Evolutionary conservation across 257 asterid genomes (phyloP).

Genomic region (Penstemon newberryi): DNA sequence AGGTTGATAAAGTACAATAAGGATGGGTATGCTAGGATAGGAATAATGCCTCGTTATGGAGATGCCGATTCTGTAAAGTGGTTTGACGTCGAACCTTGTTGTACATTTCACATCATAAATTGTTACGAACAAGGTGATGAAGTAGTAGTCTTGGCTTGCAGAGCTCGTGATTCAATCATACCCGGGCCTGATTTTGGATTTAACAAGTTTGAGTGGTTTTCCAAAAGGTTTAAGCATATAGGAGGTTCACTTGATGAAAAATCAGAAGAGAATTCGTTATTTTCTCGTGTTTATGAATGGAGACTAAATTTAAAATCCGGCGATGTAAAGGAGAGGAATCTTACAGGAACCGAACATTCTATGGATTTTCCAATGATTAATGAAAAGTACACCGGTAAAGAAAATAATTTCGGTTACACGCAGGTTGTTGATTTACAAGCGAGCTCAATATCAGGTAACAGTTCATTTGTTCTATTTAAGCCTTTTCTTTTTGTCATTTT

Average conservation of each 20-base stretch:
- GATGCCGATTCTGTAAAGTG: constrained; percentile 57
- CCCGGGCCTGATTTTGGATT: constrained; percentile 68
- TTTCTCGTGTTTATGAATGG: constrained; percentile 60
- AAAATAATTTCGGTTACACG: constrained; percentile 53
- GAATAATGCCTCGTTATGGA: constrained; percentile 85
- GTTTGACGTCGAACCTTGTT: constrained; percentile 66
- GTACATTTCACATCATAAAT: constrained; percentile 64
- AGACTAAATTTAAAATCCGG: constrained; percentile 54
- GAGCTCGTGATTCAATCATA: constrained; percentile 50
- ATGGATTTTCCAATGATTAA: constrained; percentile 72
- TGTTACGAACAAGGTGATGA: constrained; percentile 63
- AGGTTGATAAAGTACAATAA: constrained; percentile 55
- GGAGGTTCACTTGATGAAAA: constrained; percentile 15
- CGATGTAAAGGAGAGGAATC: constrained; percentile 48
- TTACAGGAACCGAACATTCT: constrained; percentile 46
- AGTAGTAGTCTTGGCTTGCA: constrained; percentile 58
- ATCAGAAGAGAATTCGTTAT: constrained; percentile 31
- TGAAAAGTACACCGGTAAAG: constrained; percentile 38
- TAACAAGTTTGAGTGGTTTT: constrained; percentile 57
- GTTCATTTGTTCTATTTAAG: neutral
- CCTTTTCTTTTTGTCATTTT: neutral
- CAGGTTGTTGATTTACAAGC: constrained; percentile 42
- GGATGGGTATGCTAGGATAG: constrained; percentile 59
- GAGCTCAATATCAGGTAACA: constrained; percentile 52
- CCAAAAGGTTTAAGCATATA: constrained; percentile 41